phyloP scores from a whole-genome alignment of 2,329 filamentous ascomycete species.

The Pseudopithomyces chartarum region DNA sequence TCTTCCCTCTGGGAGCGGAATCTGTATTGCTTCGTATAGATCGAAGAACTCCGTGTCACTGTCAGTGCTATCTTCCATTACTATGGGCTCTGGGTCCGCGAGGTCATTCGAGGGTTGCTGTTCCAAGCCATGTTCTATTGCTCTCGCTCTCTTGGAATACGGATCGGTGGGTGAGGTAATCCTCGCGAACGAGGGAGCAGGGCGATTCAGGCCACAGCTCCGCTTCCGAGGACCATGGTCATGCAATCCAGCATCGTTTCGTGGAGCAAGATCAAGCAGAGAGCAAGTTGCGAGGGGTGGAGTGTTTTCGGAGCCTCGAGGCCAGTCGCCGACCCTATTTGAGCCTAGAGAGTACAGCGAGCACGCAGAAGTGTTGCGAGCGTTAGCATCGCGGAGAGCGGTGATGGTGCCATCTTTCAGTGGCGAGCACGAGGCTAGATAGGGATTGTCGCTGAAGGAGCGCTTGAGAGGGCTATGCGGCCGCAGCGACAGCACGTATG shows the following conservation, averaged over 20 bases:
- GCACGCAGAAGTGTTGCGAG: constrained; percentile 42
- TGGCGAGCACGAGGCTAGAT: constrained; percentile 41
- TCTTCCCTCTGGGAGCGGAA: constrained; percentile 30
- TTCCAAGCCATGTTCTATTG: constrained; percentile 8
- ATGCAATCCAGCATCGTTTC: constrained; percentile 16
- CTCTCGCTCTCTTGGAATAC: constrained; percentile 14
- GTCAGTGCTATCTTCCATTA: constrained; percentile 18
- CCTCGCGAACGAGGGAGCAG: constrained; percentile 20
- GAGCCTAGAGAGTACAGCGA: constrained; percentile 41
- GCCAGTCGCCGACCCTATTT: constrained; percentile 27
- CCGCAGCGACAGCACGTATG: constrained; percentile 46
- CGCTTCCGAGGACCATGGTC: constrained; percentile 29
- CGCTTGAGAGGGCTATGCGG: constrained; percentile 48
- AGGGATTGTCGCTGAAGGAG: constrained; percentile 48
- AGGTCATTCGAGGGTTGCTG: constrained; percentile 13
- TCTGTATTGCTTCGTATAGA: constrained; percentile 38
- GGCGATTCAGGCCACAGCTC: constrained; percentile 22
- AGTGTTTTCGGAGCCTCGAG: constrained; percentile 37
- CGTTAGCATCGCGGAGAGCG: constrained; percentile 33
- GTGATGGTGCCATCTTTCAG: constrained; percentile 27
- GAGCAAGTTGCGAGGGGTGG: constrained; percentile 40
- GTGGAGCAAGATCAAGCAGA: constrained; percentile 37
- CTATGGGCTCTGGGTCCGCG: constrained; percentile 16
- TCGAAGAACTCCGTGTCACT: constrained; percentile 30
- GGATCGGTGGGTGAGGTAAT: constrained; percentile 16